Evolutionary conservation across 2,329 filamentous ascomycete genomes (phyloP), one percentile per base, ranked within the genome.

Genomic region (Epichloe hybrida): DNA sequence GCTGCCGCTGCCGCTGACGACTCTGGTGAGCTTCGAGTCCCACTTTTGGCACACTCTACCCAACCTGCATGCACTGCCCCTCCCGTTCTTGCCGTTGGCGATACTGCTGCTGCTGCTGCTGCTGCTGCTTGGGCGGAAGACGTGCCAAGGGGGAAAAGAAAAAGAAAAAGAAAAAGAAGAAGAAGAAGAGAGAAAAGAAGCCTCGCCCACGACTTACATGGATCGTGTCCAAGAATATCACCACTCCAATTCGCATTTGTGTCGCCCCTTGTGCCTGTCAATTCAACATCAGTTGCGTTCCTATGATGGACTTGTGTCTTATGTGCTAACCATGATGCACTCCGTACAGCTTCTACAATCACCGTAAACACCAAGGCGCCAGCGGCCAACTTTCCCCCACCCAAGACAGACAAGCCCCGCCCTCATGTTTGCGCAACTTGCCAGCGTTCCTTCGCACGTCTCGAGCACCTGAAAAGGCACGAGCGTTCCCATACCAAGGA

Each of bases 401-500:
- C 91, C 47, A 98, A 97, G 73, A 95, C 89, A 56, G 93, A 98
- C 70, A 98, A 97, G 73, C 93, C 93, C 51, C 81, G 91, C 56
- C 93, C 93, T 57, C 93, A 98, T 69, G 83, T 95, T 54, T 98
- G 93, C 72, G 81, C 76, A 40, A 97, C 90, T 46, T 98, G 93
- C 68, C 80, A 83, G 61, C 83, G 93, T 57, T 95, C 88, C 35
- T 98, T 98, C 67, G 93, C 93, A 52, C 83, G 93, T 54, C 73
- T 98, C 60, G 93, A 98, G 71, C 93, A 98, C 67, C 73, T 98
- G 58, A 98, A 98, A 72, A 85, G 93, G 54, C 93, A 98, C 69
- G 93, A 97, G 71, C 81, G 93, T 55, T 95, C 89, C n/a, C 90
- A 96, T 66, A 96, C 90, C 43, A 96, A 98, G 67, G 90, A 98